phyloP scores from a whole-genome alignment of 176 grass and related monocot genomes.

The Triticum monococcum region DNA sequence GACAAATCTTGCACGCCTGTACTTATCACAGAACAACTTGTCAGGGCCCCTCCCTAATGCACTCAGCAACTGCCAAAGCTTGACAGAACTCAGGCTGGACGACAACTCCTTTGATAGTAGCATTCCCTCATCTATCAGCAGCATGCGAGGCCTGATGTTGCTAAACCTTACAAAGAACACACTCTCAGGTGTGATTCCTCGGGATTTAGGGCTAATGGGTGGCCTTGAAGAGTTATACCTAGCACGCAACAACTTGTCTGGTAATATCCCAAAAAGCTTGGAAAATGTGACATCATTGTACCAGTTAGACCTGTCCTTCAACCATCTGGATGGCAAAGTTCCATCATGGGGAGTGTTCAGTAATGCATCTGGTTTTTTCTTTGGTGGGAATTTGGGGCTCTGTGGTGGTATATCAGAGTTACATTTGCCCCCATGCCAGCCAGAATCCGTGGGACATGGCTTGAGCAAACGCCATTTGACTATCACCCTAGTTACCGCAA shows the following conservation, averaged over 20 bases:
- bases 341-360: constrained; percentile 37
- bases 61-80: constrained; percentile 34
- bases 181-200: constrained; percentile 46
- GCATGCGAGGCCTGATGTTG: constrained; percentile 31
- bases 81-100: constrained; percentile 39
- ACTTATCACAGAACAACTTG: constrained; percentile 35
- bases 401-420: background rate
- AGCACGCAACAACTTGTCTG: constrained; percentile 48
- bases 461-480: background rate
- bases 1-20: constrained; percentile 17
- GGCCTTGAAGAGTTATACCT: constrained; percentile 45
- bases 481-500: background rate
- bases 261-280: constrained; percentile 36
- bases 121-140: constrained; percentile 36
- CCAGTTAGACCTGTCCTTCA: constrained; percentile 47
- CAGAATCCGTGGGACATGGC: background rate
- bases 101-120: constrained; percentile 40
- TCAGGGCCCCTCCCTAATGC: background rate
- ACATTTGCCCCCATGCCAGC: background rate
- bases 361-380: background rate
- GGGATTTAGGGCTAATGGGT: constrained; percentile 30
- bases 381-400: background rate
- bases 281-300: constrained; percentile 12
- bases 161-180: constrained; percentile 46
- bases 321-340: constrained; percentile 43